Percentiles rank a stretch among this genome's conserved stretches.
These are phyloP conservation scores for Penicillium aurantiogriseum DNA, from an alignment of 2,329 filamentous ascomycete species.

Conservation along the genomic window DNA sequence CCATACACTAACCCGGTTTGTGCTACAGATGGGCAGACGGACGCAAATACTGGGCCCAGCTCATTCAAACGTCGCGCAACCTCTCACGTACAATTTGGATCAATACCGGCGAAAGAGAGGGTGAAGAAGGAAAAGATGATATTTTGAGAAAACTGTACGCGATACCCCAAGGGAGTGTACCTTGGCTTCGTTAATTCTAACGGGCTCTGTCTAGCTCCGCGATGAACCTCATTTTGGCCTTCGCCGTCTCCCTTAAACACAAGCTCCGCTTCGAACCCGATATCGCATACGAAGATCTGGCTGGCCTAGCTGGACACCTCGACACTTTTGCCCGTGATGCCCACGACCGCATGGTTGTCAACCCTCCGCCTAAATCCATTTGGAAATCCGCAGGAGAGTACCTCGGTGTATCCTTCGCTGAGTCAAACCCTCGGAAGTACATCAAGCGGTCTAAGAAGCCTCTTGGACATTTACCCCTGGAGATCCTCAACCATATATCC, in stretches of 20 bases:
- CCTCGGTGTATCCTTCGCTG: constrained; percentile 72
- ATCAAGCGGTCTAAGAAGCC: constrained; percentile 71
- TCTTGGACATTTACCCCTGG: constrained; percentile 78
- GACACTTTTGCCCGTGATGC: constrained; percentile 70
- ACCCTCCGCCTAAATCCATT: constrained; percentile 46
- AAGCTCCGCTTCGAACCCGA: constrained; percentile 81
- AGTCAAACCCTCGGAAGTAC: constrained; percentile 73
- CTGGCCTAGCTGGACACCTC: constrained; percentile 67
- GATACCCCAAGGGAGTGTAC: neutral
- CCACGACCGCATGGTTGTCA: constrained; percentile 42
- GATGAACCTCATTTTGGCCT: constrained; percentile 76
- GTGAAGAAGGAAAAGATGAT: constrained; percentile 61
- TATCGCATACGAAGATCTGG: constrained; percentile 71
- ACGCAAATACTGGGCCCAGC: constrained; percentile 60
- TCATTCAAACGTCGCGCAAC: constrained; percentile 57
- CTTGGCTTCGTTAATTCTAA: constrained; percentile 8
- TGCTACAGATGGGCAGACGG: constrained; percentile 56
- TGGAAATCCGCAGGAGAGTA: constrained; percentile 70
- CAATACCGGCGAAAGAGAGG: constrained; percentile 62
- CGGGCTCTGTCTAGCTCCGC: constrained; percentile 46
- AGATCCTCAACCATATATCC: constrained; percentile 72
- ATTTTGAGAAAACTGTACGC: constrained; percentile 64
- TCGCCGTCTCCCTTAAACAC: constrained; percentile 76
- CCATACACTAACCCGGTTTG: neutral
- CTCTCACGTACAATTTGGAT: constrained; percentile 77